Evolutionary conservation across 371 early-diverging fungal genomes (phyloP), one percentile per base, ranked within the genome.

Genomic region (Mortierella sp.): DNA sequence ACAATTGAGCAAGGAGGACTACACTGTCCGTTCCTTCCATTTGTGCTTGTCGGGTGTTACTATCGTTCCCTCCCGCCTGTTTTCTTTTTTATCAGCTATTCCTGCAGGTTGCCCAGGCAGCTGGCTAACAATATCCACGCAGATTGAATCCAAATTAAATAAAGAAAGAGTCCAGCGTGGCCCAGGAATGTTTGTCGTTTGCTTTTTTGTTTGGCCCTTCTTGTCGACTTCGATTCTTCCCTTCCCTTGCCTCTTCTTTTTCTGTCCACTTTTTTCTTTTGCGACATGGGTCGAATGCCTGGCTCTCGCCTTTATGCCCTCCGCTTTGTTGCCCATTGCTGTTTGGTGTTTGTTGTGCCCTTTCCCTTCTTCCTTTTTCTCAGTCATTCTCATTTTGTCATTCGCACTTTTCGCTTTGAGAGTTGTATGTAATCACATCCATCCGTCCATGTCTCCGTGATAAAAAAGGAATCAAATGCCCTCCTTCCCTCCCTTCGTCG

Each of bases 121-220:
- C 8, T 5, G 34, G 34, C 8, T 5, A 14, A 5, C 3, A 40
- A 21, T 64, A n/a, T 16, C 13, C 50, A 50, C n/a, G 16, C 10
- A 14, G 10, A 0, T 50, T 14, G 14, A 0, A 50, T n/a, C 50
- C 34, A 37, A 53, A 48, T 31, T 37, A 70, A 48, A 48, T 16
- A 72, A 54, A 14, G 48, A 48, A 34, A 43, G 54, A 57, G 59
- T 61, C 28, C 43, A 74, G 46, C 31, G 48, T 74, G 37, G 64
- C 48, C 59, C 61, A 74, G 74, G 74, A 74, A 74, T 74, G 74
- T 74, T 74, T 50, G 50, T 50, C 50, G 50, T 46, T 57, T 9
- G 34, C 6, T 8, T 44, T 13, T 44, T 8, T 44, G 26, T 69
- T 40, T 40, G 44, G 21, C 44, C 10, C 69, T 5, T 6, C 43